Conservation (phyloP, 2,329 filamentous ascomycete genomes). For the Cryphonectria nitschkei region DNA sequence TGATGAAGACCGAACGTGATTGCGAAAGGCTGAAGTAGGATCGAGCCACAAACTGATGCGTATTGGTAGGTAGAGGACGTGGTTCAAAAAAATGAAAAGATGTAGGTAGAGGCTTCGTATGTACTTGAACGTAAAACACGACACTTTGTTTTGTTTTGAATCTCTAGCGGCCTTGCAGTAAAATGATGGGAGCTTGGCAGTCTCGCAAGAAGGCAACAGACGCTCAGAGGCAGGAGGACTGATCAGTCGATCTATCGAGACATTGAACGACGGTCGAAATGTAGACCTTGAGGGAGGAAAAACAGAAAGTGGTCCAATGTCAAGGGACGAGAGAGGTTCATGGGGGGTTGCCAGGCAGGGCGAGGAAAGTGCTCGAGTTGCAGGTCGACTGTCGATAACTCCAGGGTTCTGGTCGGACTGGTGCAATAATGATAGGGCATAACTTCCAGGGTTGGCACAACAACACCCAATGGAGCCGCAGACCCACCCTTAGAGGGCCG, state of each 20-base stretch:
- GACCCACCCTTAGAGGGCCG: background rate
- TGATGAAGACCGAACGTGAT: too few species aligned
- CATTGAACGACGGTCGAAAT: background rate
- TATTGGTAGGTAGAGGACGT: background rate
- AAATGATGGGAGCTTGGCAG: background rate
- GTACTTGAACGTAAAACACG: background rate
- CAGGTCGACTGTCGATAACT: background rate
- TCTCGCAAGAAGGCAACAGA: background rate
- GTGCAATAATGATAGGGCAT: slow-evolving; percentile 32
- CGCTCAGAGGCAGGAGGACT: background rate
- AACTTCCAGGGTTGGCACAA: slow-evolving; percentile 27
- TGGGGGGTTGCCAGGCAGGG: background rate
- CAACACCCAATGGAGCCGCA: background rate
- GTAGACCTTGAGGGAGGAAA: background rate
- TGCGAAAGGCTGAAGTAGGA: background rate
- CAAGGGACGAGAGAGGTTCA: background rate
- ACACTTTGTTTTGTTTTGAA: background rate
- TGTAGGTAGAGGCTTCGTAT: background rate
- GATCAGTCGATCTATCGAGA: background rate
- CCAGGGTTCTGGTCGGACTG: slow-evolving; percentile 24
- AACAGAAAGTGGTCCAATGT: background rate
- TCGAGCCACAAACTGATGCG: background rate
- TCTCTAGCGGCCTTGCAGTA: background rate
- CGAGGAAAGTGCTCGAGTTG: background rate
- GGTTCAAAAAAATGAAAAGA: background rate